A percentile compares a stretch with the other conserved stretches of the same genome.
Conservation (phyloP, 331 rosid genomes). For the Prunus yedoensis region DNA sequence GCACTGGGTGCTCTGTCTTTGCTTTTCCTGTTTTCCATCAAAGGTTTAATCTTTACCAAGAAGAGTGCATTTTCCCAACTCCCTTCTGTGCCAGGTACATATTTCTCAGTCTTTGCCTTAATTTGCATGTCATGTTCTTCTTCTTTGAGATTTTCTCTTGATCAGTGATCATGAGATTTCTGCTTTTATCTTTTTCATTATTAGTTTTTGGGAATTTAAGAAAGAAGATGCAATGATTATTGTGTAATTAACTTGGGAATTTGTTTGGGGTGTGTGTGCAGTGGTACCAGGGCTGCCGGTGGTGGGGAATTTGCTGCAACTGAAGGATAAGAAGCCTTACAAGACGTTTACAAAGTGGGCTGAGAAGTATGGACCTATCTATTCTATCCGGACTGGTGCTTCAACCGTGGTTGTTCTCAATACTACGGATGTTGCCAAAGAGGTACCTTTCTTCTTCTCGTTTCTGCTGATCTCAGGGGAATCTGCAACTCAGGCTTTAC, state of each 20-base stretch:
- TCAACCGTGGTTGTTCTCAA: constrained; percentile 82
- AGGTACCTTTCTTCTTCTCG: constrained; percentile 40
- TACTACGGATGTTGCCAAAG: constrained; percentile 58
- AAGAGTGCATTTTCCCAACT: constrained; percentile 24
- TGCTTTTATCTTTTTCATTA: neutral
- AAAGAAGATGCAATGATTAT: neutral
- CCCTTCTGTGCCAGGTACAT: constrained; percentile 67
- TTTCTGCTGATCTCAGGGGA: neutral
- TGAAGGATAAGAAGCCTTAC: constrained; percentile 93
- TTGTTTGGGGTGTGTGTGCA: constrained; percentile 25
- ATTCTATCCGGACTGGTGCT: constrained; percentile 78
- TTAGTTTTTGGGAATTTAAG: neutral
- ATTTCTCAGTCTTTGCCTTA: neutral
- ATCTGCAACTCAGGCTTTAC: neutral
- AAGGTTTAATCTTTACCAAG: neutral
- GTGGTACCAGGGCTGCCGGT: constrained; percentile 82
- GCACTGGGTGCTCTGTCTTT: constrained; percentile 48
- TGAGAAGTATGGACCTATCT: constrained; percentile 64
- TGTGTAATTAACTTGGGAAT: neutral
- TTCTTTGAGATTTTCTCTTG: too few species aligned
- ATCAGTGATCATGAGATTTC: too few species aligned
- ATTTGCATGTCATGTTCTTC: too few species aligned
- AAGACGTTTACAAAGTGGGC: constrained; percentile 74
- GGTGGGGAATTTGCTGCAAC: constrained; percentile 79
- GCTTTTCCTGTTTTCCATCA: constrained; percentile 20